Percentiles rank a stretch among this genome's conserved stretches.
Conservation (phyloP, 208 protist genomes). For the Leishmania amazonensis region DNA sequence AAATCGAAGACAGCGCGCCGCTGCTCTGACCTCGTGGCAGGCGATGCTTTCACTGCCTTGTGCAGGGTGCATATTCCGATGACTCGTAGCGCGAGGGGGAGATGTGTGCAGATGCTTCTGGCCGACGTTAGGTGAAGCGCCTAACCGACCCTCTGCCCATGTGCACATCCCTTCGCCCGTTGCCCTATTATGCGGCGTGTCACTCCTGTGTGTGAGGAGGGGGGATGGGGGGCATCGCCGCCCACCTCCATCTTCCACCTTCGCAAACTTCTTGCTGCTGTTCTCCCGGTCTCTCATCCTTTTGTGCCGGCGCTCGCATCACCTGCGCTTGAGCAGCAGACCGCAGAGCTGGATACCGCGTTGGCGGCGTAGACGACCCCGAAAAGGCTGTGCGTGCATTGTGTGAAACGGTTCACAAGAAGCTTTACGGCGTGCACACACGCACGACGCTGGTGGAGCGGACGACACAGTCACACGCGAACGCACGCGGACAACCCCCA, state of each 20-base stretch:
- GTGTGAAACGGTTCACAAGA: background rate
- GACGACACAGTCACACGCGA: background rate
- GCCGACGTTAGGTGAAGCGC: background rate
- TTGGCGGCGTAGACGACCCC: background rate
- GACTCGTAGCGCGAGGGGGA: background rate
- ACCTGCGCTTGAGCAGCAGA: background rate
- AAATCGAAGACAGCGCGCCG: background rate
- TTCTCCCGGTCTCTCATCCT: background rate
- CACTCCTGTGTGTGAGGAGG: no score
- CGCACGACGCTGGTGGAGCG: background rate
- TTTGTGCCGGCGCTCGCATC: background rate
- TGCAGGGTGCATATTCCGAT: background rate
- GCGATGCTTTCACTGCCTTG: background rate
- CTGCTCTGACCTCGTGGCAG: background rate
- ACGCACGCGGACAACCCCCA: background rate
- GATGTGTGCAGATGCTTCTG: background rate
- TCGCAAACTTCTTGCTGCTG: background rate
- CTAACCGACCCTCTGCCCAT: background rate
- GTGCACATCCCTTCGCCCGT: background rate
- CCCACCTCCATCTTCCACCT: background rate
- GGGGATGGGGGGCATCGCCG: background rate
- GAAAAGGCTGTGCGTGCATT: background rate
- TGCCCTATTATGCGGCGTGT: background rate
- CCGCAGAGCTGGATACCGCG: background rate
- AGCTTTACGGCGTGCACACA: background rate